Conservation (phyloP, 164 flowering plant species). For the Santalum album region DNA sequence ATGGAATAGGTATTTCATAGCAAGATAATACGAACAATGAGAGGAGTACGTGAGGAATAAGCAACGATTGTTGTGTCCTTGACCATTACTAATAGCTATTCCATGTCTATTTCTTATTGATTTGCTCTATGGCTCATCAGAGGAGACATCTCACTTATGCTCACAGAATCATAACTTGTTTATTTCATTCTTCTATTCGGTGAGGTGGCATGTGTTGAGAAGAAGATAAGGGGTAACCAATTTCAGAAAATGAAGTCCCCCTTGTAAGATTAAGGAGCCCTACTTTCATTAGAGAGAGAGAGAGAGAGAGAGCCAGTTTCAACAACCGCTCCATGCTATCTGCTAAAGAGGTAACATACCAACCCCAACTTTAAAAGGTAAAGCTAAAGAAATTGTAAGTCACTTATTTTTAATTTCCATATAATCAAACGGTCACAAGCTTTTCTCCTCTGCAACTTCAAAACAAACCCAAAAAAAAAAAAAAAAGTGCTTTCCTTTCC, state of each 20-base stretch:
- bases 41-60: too few species aligned
- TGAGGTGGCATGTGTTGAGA: too few species aligned
- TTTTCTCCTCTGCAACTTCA: not conserved
- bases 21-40: too few species aligned
- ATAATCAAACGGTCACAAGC: slow-evolving; percentile 8
- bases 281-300: slow-evolving; percentile 1
- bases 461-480: slow-evolving; percentile 16
- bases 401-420: not conserved
- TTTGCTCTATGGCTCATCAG: too few species aligned
- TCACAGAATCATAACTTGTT: not conserved
- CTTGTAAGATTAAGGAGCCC: not conserved
- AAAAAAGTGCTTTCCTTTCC: too few species aligned
- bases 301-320: slow-evolving; percentile 8
- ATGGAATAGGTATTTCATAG: too few species aligned
- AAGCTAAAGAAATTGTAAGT: slow-evolving; percentile 17
- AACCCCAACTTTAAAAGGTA: slow-evolving; percentile 18
- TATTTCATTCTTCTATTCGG: too few species aligned
- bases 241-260: not conserved
- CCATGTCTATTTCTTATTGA: too few species aligned
- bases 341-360: slow-evolving; percentile 24
- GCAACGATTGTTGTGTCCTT: too few species aligned
- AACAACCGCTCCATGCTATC: slow-evolving; percentile 21
- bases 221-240: too few species aligned
- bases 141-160: too few species aligned
- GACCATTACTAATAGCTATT: too few species aligned